Conservation (phyloP, 768 basidiomycete species). For the Lactarius quietus region DNA sequence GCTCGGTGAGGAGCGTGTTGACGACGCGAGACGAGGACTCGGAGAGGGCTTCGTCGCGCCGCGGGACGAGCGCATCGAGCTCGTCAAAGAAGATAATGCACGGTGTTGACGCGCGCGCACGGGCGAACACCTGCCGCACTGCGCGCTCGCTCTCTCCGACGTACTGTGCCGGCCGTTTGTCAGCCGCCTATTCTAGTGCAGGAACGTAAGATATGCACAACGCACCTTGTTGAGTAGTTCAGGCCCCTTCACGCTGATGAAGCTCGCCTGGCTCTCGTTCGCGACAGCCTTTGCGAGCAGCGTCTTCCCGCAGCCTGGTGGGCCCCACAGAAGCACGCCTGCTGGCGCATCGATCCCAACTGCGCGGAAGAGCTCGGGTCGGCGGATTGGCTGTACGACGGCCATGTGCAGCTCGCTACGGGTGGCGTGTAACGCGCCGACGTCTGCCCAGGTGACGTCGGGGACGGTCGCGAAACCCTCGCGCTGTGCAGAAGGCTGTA, state of each 20-base stretch:
- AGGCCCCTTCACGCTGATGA: conserved; percentile 97
- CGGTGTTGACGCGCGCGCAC: conserved; percentile 89
- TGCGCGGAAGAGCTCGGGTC: conserved; percentile 82
- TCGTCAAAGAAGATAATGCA: conserved; percentile 97
- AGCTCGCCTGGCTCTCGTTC: conserved; percentile 92
- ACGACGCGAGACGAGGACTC: conserved; percentile 93
- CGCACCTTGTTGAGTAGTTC: conserved; percentile 93
- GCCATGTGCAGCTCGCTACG: conserved; percentile 96
- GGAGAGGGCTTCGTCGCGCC: conserved; percentile 82
- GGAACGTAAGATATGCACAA: background rate
- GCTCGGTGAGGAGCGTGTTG: conserved; percentile 90
- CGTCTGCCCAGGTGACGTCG: conserved; percentile 90
- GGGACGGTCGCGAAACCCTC: conserved; percentile 98
- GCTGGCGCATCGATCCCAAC: conserved; percentile 91
- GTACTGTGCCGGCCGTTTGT: conserved; percentile 51
- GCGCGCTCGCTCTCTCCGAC: conserved; percentile 97
- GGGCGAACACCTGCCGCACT: conserved; percentile 89
- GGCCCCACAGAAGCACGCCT: conserved; percentile 97
- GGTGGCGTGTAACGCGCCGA: conserved; percentile 82
- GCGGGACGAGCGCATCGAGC: conserved; percentile 86
- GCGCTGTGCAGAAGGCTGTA: conserved; percentile 95
- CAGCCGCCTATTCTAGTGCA: background rate
- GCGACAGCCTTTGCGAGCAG: conserved; percentile 97
- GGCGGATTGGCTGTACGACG: conserved; percentile 89
- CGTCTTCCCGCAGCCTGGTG: conserved; percentile 98